phyloP scores from a whole-genome alignment of 768 basidiomycete species.

The Asterophora parasitica region DNA sequence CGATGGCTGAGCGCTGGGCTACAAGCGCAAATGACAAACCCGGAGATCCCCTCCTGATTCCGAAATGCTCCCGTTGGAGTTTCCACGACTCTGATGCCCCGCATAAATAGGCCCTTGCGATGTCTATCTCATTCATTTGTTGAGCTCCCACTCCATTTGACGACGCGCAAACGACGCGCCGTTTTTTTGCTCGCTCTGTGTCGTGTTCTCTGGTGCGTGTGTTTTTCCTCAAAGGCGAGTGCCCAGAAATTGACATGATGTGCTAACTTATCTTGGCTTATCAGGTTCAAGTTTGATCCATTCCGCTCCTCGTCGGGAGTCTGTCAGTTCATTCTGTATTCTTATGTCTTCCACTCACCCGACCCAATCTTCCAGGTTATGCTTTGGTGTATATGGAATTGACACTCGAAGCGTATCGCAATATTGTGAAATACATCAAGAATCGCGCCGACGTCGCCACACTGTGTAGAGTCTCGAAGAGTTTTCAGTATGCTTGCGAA shows the following conservation, averaged over 20 bases:
- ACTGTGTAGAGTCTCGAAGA: constrained; percentile 55
- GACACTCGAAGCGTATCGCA: constrained; percentile 54
- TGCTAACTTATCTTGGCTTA: constrained; percentile 3
- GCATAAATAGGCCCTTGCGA: constrained; percentile 31
- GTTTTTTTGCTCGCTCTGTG: constrained; percentile 4
- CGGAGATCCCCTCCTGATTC: constrained; percentile 37
- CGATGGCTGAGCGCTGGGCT: constrained; percentile 9
- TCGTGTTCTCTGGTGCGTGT: constrained; percentile 8
- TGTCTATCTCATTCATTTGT: constrained; percentile 21
- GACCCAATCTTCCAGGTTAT: constrained; percentile 32
- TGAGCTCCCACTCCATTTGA: constrained; percentile 1
- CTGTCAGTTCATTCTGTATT: constrained; percentile 21
- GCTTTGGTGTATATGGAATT: constrained; percentile 48
- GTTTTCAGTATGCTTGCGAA: constrained; percentile 52
- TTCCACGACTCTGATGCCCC: constrained; percentile 34
- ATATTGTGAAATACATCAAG: constrained; percentile 48
- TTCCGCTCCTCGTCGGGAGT: constrained; percentile 21
- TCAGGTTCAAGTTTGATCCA: constrained; percentile 5
- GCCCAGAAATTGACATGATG: constrained; percentile 1
- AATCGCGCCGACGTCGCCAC: constrained; percentile 50
- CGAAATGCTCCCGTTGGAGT: constrained; percentile 34
- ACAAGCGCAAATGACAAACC: constrained; percentile 22
- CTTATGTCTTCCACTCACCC: background rate
- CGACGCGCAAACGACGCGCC: background rate
- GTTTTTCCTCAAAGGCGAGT: background rate